A percentile compares a stretch with the other conserved stretches of the same genome.
Conservation (phyloP, 2,329 filamentous ascomycete species). For the Pseudogymnoascus sp. region DNA sequence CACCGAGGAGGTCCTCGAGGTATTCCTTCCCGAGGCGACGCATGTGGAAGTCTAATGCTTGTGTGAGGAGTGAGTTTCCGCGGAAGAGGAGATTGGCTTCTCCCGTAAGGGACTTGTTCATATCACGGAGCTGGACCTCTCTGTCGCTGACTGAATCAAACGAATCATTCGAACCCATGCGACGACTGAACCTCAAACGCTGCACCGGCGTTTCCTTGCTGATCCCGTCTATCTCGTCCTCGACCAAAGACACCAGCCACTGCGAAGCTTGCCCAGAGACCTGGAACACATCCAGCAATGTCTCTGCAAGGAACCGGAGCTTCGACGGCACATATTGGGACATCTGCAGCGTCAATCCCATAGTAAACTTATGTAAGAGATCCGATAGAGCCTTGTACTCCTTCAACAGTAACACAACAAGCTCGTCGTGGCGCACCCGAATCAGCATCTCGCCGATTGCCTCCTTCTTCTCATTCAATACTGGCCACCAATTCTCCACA, state of each 20-base stretch:
- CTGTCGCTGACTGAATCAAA: conserved; percentile 55
- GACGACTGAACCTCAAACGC: conserved; percentile 63
- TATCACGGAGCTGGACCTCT: conserved; percentile 65
- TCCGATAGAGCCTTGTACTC: conserved; percentile 81
- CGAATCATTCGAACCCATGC: conserved; percentile 65
- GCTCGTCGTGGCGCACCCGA: conserved; percentile 76
- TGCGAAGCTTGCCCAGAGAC: conserved; percentile 76
- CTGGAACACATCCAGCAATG: conserved; percentile 89
- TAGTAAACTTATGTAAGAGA: conserved; percentile 75
- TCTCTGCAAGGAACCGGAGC: conserved; percentile 72
- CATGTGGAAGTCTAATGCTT: conserved; percentile 93
- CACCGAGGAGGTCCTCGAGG: conserved; percentile 75
- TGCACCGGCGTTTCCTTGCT: conserved; percentile 72
- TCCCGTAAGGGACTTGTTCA: conserved; percentile 69
- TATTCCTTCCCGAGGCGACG: conserved; percentile 88
- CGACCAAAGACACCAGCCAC: conserved; percentile 87
- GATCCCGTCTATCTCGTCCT: conserved; percentile 94
- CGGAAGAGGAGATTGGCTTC: conserved; percentile 94
- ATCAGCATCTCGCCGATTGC: conserved; percentile 77
- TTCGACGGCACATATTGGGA: conserved; percentile 70
- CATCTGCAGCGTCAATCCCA: conserved; percentile 77
- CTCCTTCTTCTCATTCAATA: conserved; percentile 69
- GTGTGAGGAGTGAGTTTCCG: conserved; percentile 88
- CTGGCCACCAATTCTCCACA: conserved; percentile 80
- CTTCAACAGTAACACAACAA: conserved; percentile 76